Evolutionary conservation across 352 stramenopile species (phyloP).

Genomic region (Blastocystis sp.): DNA sequence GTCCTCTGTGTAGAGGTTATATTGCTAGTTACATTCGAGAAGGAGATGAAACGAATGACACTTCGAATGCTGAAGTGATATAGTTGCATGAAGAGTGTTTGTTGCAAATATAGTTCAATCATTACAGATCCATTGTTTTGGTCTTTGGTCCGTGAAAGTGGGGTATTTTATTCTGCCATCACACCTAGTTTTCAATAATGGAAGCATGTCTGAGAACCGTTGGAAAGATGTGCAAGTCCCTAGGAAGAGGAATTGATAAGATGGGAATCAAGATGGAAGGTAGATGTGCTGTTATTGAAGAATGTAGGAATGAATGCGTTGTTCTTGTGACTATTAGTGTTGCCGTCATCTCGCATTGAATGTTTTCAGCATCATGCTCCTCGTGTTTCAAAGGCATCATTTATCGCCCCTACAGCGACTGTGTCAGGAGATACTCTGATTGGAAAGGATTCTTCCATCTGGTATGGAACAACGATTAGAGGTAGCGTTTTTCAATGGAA

Average conservation of each 20-base stretch:
- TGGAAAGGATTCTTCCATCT: slow-evolving; percentile 83
- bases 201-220: not conserved
- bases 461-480: slow-evolving; percentile 88
- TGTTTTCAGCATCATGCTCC: slow-evolving; percentile 61
- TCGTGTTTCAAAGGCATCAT: slow-evolving; percentile 79
- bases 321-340: not conserved
- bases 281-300: not conserved
- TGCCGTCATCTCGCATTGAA: not conserved
- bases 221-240: slow-evolving; percentile 17
- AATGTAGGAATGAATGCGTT: not conserved
- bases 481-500: slow-evolving; percentile 64
- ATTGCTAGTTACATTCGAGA: slow-evolving; percentile 49
- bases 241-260: not conserved
- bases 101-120: not conserved
- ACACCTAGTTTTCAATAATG: not conserved
- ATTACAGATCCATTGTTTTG: not conserved
- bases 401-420: slow-evolving; percentile 85
- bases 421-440: slow-evolving; percentile 88
- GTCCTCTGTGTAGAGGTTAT: slow-evolving; percentile 10
- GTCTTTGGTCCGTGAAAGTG: not conserved
- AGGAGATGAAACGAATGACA: not conserved
- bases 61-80: not conserved
- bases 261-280: slow-evolving; percentile 46
- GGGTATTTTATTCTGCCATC: not conserved
- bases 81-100: not conserved